Conservation (phyloP, 2,329 filamentous ascomycete species). For the Colletotrichum magnum region DNA sequence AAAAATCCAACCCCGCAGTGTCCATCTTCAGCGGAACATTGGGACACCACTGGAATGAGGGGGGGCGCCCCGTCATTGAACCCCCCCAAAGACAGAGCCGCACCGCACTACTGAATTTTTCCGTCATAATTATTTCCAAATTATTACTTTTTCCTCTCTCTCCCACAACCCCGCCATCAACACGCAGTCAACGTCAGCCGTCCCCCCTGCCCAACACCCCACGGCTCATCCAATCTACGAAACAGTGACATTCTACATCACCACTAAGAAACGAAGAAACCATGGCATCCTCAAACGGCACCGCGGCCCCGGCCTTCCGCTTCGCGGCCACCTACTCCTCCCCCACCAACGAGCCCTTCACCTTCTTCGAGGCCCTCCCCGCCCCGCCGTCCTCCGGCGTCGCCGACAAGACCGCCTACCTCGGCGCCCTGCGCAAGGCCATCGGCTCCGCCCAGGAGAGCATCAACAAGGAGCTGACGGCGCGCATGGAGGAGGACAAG, state of each 20-base stretch:
- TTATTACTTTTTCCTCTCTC: not conserved
- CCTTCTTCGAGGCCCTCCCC: constrained; percentile 53
- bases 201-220: not conserved
- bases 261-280: not conserved
- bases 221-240: constrained; percentile 9
- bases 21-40: constrained; percentile 41
- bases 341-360: constrained; percentile 63
- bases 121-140: constrained; percentile 20
- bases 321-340: constrained; percentile 70
- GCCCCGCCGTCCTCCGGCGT: constrained; percentile 53
- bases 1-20: constrained; percentile 34
- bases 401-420: constrained; percentile 70
- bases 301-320: constrained; percentile 20
- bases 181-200: too few relatives aligned
- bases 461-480: constrained; percentile 80
- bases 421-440: constrained; percentile 71
- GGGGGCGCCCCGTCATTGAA: not conserved
- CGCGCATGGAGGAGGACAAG: constrained; percentile 82
- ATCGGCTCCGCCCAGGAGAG: constrained; percentile 72
- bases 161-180: not conserved
- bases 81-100: not conserved
- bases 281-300: constrained; percentile 27
- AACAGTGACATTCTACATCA: not conserved
- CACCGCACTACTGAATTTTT: constrained; percentile 29
- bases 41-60: constrained; percentile 31